Conservation (phyloP, 2,329 filamentous ascomycete species). For the Sporothrix sp. region DNA sequence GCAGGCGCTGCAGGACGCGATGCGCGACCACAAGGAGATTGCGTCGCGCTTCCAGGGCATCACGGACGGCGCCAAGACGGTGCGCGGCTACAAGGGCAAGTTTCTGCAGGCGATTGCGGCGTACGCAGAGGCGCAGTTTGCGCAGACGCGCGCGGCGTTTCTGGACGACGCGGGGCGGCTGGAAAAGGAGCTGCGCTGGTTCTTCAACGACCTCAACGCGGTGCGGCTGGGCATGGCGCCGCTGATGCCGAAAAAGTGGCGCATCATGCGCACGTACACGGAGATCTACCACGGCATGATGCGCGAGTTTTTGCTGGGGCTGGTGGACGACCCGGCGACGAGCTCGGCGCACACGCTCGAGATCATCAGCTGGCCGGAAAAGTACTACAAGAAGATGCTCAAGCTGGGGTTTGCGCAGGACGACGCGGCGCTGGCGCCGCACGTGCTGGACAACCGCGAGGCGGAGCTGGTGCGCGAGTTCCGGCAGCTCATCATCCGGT, state of each 20-base stretch:
- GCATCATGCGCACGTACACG: slow-evolving; percentile 81
- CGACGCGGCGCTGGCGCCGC: slow-evolving; percentile 57
- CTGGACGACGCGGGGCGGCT: slow-evolving; percentile 71
- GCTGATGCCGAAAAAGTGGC: slow-evolving; percentile 94
- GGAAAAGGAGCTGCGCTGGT: slow-evolving; percentile 89
- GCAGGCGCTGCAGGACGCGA: slow-evolving; percentile 81
- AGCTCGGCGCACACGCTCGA: slow-evolving; percentile 79
- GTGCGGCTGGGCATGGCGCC: slow-evolving; percentile 87
- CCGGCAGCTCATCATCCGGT: slow-evolving; percentile 87
- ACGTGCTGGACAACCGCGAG: slow-evolving; percentile 84
- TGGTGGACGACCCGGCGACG: slow-evolving; percentile 77
- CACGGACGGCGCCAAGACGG: slow-evolving; percentile 81
- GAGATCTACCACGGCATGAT: slow-evolving; percentile 88
- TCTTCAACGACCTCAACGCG: slow-evolving; percentile 92
- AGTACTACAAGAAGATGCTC: slow-evolving; percentile 92
- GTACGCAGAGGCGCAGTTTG: slow-evolving; percentile 65
- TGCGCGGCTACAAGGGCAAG: slow-evolving; percentile 94
- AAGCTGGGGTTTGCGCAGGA: slow-evolving; percentile 73
- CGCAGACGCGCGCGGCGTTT: slow-evolving; percentile 62
- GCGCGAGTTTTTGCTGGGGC: slow-evolving; percentile 81
- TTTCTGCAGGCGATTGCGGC: slow-evolving; percentile 73
- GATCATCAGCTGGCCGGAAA: slow-evolving; percentile 90
- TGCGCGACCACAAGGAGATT: slow-evolving; percentile 92
- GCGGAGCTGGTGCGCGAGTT: slow-evolving; percentile 88
- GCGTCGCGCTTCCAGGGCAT: slow-evolving; percentile 91